A percentile compares a stretch with the other conserved stretches of the same genome.
These are phyloP conservation scores for Stagonosporopsis chrysanthemi DNA, from an alignment of 2,329 filamentous ascomycete species.

Conservation along the genomic window DNA sequence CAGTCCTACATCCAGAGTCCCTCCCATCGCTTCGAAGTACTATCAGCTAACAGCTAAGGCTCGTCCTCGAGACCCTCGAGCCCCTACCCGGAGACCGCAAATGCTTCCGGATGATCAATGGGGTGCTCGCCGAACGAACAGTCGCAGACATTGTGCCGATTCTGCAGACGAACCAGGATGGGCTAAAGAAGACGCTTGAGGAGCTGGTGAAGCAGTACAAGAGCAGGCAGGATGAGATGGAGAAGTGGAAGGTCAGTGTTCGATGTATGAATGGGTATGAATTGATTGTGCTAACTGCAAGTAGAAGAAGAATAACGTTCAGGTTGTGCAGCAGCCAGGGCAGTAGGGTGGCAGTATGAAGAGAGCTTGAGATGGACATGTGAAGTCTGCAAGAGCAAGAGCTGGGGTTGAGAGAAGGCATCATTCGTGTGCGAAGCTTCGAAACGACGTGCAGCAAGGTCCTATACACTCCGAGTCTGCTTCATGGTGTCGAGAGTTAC, in stretches of 20 bases:
- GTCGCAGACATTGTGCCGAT: constrained; percentile 91
- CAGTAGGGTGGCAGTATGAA: constrained; percentile 28
- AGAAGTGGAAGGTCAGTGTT: constrained; percentile 92
- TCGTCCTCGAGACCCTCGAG: constrained; percentile 89
- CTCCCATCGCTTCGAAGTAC: neutral
- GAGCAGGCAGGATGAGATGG: constrained; percentile 89
- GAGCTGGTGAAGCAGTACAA: constrained; percentile 98
- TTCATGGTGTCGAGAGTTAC: neutral
- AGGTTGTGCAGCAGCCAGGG: constrained; percentile 76
- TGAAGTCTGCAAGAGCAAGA: neutral
- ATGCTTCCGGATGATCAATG: constrained; percentile 99
- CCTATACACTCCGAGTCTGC: neutral
- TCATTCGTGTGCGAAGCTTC: too few species aligned
- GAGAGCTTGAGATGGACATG: neutral
- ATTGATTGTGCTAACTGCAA: constrained; percentile 14
- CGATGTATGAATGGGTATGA: neutral
- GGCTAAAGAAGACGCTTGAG: constrained; percentile 90
- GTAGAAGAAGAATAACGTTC: constrained; percentile 88
- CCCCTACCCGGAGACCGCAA: constrained; percentile 86
- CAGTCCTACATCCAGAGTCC: neutral
- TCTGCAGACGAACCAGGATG: constrained; percentile 91
- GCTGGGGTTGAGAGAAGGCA: neutral
- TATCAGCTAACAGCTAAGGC: constrained; percentile 61
- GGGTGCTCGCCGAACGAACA: constrained; percentile 91
- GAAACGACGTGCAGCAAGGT: neutral